Conservation (phyloP, 345 rosid genomes). For the Eucalyptus paniculata region DNA sequence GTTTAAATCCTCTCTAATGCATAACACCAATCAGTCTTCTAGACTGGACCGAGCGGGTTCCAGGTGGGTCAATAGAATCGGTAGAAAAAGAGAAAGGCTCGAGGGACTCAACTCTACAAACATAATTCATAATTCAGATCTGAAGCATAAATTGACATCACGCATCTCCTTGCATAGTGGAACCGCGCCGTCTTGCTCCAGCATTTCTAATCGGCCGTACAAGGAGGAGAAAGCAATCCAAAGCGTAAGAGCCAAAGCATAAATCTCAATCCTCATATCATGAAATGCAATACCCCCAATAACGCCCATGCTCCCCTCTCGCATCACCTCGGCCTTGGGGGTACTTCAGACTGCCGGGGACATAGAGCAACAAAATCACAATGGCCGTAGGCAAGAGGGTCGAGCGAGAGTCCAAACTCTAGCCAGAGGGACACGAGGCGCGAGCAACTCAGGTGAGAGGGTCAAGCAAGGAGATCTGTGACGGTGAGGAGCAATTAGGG, state of each 20-base stretch:
- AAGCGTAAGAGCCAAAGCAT: background rate
- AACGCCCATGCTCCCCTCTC: background rate
- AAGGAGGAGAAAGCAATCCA: background rate
- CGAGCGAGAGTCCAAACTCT: background rate
- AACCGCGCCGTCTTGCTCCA: background rate
- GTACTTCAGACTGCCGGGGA: background rate
- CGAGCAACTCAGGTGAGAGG: background rate
- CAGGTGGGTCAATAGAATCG: background rate
- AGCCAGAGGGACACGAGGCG: too few relatives aligned
- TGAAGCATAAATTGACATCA: background rate
- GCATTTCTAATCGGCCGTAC: background rate
- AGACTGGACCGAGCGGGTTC: background rate
- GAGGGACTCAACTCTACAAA: background rate
- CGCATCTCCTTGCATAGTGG: background rate
- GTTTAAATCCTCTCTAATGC: background rate
- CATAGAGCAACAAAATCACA: background rate
- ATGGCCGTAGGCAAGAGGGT: background rate
- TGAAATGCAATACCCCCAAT: background rate
- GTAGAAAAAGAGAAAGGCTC: background rate
- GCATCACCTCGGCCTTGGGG: background rate
- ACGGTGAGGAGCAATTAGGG: background rate
- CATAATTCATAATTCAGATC: background rate
- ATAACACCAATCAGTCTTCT: background rate
- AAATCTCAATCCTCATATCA: background rate
- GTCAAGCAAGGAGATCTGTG: background rate